These are phyloP conservation scores for Saprolegnia parasitica DNA, from an alignment of 352 stramenopile species.

Conservation along the genomic window DNA sequence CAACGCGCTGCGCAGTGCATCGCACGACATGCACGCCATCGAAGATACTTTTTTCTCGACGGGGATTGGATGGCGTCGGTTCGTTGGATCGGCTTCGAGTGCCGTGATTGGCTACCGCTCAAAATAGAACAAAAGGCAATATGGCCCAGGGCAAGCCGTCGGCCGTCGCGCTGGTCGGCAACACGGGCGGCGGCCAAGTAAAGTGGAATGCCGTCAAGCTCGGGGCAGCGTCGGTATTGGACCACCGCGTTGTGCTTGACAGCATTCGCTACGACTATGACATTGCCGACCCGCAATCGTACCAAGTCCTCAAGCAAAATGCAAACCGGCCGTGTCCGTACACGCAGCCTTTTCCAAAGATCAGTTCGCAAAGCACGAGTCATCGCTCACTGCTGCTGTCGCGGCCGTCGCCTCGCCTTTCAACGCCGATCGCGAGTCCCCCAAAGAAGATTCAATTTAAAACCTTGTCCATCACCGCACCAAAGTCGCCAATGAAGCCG, in stretches of 20 bases:
- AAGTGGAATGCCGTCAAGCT: conserved; percentile 24
- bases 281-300: background rate
- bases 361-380: background rate
- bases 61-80: background rate
- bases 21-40: background rate
- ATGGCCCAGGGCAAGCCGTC: background rate
- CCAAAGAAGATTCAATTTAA: background rate
- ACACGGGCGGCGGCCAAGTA: conserved; percentile 2
- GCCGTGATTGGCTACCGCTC: no score
- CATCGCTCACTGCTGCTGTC: background rate
- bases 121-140: conserved; percentile 8
- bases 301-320: background rate
- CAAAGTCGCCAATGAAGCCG: background rate
- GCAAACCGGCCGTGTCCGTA: conserved; percentile 6
- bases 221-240: background rate
- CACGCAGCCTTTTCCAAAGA: conserved; percentile 21
- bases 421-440: background rate
- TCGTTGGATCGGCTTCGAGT: background rate
- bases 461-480: background rate
- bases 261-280: conserved; percentile 16
- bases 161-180: background rate
- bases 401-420: background rate
- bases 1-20: background rate
- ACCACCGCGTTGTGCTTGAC: conserved; percentile 17
- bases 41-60: background rate